Evolutionary conservation across 108 stramenopile genomes (phyloP), one percentile per base, ranked within the genome.

Genomic region (Cyclotella cryptica): DNA sequence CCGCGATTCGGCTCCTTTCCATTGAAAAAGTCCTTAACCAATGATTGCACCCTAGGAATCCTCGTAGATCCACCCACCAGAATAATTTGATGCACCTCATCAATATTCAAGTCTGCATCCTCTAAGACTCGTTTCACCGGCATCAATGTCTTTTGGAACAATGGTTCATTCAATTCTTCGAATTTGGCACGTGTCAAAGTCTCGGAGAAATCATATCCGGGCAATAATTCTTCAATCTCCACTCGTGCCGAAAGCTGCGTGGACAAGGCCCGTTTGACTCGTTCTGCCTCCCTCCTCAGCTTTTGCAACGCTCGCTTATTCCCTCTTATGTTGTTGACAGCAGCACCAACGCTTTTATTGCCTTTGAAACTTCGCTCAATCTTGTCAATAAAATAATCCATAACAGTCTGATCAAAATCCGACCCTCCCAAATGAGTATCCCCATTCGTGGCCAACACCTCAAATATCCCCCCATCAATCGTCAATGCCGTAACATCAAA

Each of bases 51-150:
- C 81, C 95, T 94, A 29, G 98, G 98, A 73, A 98, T 99, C 55
- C 98, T 93, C 11, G 98, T 99, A 40, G 98, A 99, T 13, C 94
- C 97, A 47, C 99, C 99, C 5, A 99, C 99, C 26, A 99, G 85
- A 21, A 99, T 97, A 49, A 99, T 91, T 77, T 98, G 88, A 79
- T 99, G 96, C 52, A 99, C 91, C 49, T 98, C 96, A n/a, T 47
- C 68, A 81, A 97, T 96, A 35, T 67, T 71, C 66, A 98, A 55
- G 61, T 89, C 93, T n/a, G 96, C 92, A 75, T 96, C 96, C 52
- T 96, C 89, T 78, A 99, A 68, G 22, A 99, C 99, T 63, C 90
- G 86, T n/a, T 63, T 53, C 18, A 99, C 98, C 21, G 97, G 96
- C 19, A 71, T 86, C 30, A 99, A 76, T 24, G 97, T 98, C 91